Conservation (phyloP, 805 yeast species). For the Candida saitoana region DNA sequence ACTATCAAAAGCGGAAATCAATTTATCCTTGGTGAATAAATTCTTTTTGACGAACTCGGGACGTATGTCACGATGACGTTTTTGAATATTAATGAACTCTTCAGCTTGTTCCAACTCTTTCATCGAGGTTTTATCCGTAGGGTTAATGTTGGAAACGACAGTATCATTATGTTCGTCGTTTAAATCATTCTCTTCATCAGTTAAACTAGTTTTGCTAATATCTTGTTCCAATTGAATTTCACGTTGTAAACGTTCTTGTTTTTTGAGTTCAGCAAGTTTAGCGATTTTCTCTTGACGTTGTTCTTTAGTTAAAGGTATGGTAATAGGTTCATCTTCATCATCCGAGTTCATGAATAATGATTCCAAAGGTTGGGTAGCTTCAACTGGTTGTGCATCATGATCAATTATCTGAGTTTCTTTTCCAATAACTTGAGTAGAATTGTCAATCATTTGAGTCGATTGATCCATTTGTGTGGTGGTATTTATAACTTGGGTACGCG, state of each 20-base stretch:
- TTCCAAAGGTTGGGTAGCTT: neutral
- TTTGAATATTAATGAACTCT: constrained; percentile 30
- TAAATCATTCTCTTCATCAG: constrained; percentile 40
- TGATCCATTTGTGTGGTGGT: too few relatives aligned
- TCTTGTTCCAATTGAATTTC: constrained; percentile 27
- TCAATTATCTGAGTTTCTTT: neutral
- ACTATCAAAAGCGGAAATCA: constrained; percentile 32
- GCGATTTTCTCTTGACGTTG: constrained; percentile 15
- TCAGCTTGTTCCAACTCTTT: constrained; percentile 30
- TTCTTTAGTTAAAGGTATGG: constrained; percentile 11
- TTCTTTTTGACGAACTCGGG: constrained; percentile 26
- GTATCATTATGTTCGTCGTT: constrained; percentile 19
- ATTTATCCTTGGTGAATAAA: constrained; percentile 25
- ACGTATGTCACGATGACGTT: constrained; percentile 24
- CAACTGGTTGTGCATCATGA: neutral
- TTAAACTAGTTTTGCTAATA: constrained; percentile 26
- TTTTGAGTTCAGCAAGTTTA: constrained; percentile 17
- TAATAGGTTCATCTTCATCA: constrained; percentile 4
- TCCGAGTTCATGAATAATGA: constrained; percentile 7
- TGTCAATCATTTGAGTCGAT: neutral
- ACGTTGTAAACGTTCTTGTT: constrained; percentile 14
- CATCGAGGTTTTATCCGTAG: constrained; percentile 12
- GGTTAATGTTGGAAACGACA: constrained; percentile 15
- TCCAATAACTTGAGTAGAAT: constrained; percentile 5
- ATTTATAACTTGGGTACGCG: constrained; percentile 4